Base-by-base conservation (phyloP, 179 eudicot species). In the Nepenthes alata region DNA sequence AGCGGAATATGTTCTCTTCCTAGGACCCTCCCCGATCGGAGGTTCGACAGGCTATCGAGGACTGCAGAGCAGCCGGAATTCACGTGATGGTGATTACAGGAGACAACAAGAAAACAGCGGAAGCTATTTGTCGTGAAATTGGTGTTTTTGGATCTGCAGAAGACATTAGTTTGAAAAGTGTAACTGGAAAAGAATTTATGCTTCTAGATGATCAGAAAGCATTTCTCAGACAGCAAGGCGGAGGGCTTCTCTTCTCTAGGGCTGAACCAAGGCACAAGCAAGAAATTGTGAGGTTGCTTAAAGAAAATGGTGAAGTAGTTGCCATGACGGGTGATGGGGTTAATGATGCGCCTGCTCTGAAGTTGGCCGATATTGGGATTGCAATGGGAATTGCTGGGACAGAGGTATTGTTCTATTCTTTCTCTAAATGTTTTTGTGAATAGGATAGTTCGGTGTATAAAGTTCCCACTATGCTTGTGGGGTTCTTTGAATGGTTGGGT, bases 281-380 rank as follows among this genome's bases (percentile, higher is more conserved):
- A 67, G 89, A 84, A 37, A 84, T 84, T 70, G 89, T 84, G 70
- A 77, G 82, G 71, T 64, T 81, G 68, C 86, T 84, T 11, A 84
- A 84, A 74, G 86, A 81, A 52, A 76, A 65, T 8, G 89, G 89
- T 13, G 89, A 84, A 75, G 84, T 84, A 47, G 89, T 84, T 67
- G 89, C 89, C 45, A 84, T 84, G 89, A 84, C 89, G 15, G 89
- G 89, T n/a, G 89, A 84, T 75, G 89, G 89, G 14, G 89, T 84
- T 4, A 84, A 84, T 77, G 89, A 84, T 75, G 89, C 89, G 47
- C 89, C 89, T 68, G 89, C 89, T 37, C 70, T 84, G 56, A 84
- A 84, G 66, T 72, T 81, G 69, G 89, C 89, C 57, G 89, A 84
- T 72, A 84, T 84, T 57, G 89, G 89, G 52, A 75, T 84, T 73